A percentile compares a stretch with the other conserved stretches of the same genome.
Conservation (phyloP, 495 filamentous ascomycete genomes). For the Aspergillus diversus region DNA sequence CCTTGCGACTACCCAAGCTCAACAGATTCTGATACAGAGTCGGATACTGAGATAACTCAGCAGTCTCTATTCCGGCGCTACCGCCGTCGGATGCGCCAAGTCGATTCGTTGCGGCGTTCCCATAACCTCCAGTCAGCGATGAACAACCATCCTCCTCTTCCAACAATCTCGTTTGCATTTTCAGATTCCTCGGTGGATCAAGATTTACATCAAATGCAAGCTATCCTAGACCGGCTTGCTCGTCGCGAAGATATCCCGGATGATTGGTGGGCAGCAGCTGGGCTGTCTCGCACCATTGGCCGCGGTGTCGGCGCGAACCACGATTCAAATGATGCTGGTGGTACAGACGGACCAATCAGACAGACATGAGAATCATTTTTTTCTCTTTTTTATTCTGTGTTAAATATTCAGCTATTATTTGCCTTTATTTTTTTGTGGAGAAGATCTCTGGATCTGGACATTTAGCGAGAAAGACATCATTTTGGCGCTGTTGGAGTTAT, state of each 20-base stretch:
- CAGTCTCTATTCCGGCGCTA: conserved; percentile 28
- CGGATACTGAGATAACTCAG: conserved; percentile 32
- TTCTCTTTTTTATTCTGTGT: conserved; percentile 18
- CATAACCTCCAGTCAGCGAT: conserved; percentile 38
- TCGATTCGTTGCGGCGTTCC: conserved; percentile 31
- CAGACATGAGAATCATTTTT: conserved; percentile 12
- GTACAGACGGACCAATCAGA: conserved; percentile 28
- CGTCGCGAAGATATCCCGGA: conserved; percentile 73
- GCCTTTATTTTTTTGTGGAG: conserved; percentile 2
- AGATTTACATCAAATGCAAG: conserved; percentile 66
- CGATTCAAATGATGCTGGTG: conserved; percentile 28
- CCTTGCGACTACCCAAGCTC: conserved; percentile 48
- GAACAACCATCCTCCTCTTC: conserved; percentile 45
- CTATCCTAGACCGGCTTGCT: conserved; percentile 66
- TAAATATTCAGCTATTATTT: conserved; percentile 22
- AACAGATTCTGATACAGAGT: conserved; percentile 40
- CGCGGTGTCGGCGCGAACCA: conserved; percentile 34
- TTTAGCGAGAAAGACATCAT: conserved; percentile 24
- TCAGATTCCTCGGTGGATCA: conserved; percentile 35
- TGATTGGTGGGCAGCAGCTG: conserved; percentile 75
- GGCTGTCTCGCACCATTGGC: conserved; percentile 60
- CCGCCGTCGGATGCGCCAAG: conserved; percentile 25
- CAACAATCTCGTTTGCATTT: conserved; percentile 41
- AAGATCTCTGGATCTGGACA: conserved; percentile 3
- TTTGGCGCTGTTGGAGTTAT: conserved; percentile 18